A percentile compares a stretch with the other conserved stretches of the same genome.
Conservation (phyloP, 768 basidiomycete genomes). For the Albatrellus ellisii region DNA sequence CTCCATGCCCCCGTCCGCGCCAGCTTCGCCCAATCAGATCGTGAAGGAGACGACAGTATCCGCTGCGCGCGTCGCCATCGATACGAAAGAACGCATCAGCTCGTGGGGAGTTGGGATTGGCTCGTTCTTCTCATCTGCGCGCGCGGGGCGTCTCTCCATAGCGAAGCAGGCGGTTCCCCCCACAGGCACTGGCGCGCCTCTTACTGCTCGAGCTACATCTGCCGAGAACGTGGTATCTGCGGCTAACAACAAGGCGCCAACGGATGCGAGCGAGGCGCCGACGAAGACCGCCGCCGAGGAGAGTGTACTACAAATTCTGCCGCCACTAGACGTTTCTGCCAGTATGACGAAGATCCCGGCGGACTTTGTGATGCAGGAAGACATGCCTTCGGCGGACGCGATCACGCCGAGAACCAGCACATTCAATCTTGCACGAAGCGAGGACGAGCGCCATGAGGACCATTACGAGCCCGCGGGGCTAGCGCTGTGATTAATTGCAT, state of each 20-base stretch:
- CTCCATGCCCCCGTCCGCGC: conserved; percentile 1
- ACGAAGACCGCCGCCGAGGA: neutral
- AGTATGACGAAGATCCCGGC: neutral
- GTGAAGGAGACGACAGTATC: conserved; percentile 14
- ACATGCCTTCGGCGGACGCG: neutral
- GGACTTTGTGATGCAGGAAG: neutral
- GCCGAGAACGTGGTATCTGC: neutral
- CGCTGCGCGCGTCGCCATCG: conserved; percentile 6
- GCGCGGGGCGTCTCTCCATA: conserved; percentile 5
- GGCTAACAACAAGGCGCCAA: neutral
- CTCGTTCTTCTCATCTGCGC: conserved; percentile 12
- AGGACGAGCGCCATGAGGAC: neutral
- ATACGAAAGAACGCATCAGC: conserved; percentile 9
- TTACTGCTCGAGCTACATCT: neutral
- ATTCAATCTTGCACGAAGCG: neutral
- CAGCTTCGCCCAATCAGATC: conserved; percentile 5
- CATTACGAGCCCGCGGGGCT: conserved; percentile 1
- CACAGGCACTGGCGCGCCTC: neutral
- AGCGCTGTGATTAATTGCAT: neutral
- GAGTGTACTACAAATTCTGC: neutral
- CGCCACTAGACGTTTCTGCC: neutral
- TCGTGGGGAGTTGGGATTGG: conserved; percentile 13
- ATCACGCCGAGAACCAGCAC: neutral
- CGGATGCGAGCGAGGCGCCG: neutral
- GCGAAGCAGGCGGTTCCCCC: conserved; percentile 1